Evolutionary conservation across 441 rosid genomes (phyloP).

Genomic region (Gossypium schwendimanii): DNA sequence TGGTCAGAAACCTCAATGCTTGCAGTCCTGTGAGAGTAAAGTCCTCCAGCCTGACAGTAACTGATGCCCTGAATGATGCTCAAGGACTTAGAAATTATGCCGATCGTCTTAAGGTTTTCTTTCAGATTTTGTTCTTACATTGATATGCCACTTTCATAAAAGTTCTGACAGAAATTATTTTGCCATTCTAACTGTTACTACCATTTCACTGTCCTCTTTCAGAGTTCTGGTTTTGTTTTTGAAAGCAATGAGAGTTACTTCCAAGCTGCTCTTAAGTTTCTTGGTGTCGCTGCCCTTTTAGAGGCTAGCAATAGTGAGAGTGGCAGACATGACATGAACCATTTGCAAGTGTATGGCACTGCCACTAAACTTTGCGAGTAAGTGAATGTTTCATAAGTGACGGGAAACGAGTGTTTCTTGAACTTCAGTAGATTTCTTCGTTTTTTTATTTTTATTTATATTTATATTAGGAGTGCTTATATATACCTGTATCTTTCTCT

Average conservation of each 20-base stretch:
- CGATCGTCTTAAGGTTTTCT: conserved; percentile 55
- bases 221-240: conserved; percentile 47
- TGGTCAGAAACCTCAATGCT: conserved; percentile 24
- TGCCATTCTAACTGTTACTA: conserved; percentile 18
- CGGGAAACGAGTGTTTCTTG: neutral
- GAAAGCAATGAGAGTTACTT: conserved; percentile 55
- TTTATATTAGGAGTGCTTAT: neutral
- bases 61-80: conserved; percentile 49
- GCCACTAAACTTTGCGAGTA: conserved; percentile 66
- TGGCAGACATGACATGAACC: conserved; percentile 40
- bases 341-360: conserved; percentile 48
- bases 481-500: neutral
- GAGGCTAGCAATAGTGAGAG: conserved; percentile 42
- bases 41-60: conserved; percentile 32
- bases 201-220: conserved; percentile 22
- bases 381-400: conserved; percentile 30
- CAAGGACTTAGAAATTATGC: conserved; percentile 42
- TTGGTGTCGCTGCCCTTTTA: conserved; percentile 58
- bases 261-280: conserved; percentile 64
- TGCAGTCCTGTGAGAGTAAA: conserved; percentile 26
- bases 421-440: neutral
- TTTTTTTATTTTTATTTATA: neutral
- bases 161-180: neutral
- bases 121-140: conserved; percentile 9
- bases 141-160: neutral